Base-by-base conservation (phyloP, 345 rosid genomes). In the Turnera subulata region DNA sequence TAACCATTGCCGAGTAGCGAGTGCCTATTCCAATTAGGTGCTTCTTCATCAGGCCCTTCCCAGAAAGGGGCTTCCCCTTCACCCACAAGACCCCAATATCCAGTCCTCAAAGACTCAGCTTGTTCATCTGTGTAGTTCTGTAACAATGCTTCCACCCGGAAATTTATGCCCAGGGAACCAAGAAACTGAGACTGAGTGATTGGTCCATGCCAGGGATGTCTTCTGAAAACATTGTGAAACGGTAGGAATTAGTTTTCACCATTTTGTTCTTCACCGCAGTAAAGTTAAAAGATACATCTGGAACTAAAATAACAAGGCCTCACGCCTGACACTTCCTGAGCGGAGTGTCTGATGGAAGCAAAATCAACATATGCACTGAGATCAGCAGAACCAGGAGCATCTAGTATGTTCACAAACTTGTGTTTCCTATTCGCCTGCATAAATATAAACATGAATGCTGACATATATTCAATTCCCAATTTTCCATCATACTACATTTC, bases 51-150 rank as follows among this genome's bases (percentile, higher is more conserved):
- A 0, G 89, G 86, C 55, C 95, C 97, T 60, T 92, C 95, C 98
- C 97, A 92, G 70, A 92, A 92, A 1, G 97, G 97, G 13, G 96
- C 97, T 76, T 86, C 91, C 2, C 99, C 97, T 11, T 93, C 99
- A 1, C 99, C 97, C 63, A 93, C 97, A 47, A 89, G 75, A 60
- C 80, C 85, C 97, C 99, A 89, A 73, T 89, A 93, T 50, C 99
- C 97, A 0, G 88, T 65, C 61, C 89, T 80, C 47, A 89, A 65
- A 17, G 86, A 77, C 66, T 89, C 97, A 0, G 90, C 86, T 68
- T 89, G 97, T 46, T 89, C 88, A 6, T 86, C 86, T 2, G 81
- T 68, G 59, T 96, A 83, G 73, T 86, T 82, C 72, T 78, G 74
- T 4, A 86, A 76, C 63, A 92, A 76, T 1, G 94, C 80, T 72